These are phyloP conservation scores for Didymella exigua DNA, from an alignment of 2,329 filamentous ascomycete genomes.

Conservation along the genomic window DNA sequence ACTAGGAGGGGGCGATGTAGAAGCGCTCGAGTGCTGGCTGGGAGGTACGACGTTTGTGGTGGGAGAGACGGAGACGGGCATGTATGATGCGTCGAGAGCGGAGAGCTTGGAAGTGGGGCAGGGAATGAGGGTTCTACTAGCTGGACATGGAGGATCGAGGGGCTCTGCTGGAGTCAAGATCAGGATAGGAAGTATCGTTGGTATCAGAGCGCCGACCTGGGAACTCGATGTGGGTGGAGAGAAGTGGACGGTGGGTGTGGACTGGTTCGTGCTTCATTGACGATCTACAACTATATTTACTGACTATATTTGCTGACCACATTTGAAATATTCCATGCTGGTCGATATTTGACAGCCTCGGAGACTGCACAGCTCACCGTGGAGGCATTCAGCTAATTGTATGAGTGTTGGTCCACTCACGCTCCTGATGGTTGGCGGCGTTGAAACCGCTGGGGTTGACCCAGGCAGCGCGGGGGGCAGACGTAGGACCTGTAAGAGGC, in stretches of 20 bases:
- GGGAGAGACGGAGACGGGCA: conserved; percentile 21
- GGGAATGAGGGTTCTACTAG: conserved; percentile 31
- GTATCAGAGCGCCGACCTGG: conserved; percentile 51
- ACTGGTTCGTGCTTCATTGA: conserved; percentile 47
- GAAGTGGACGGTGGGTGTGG: conserved; percentile 50
- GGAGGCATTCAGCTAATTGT: neutral
- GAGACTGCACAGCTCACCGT: neutral
- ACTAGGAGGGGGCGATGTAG: conserved; percentile 1
- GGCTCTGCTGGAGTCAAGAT: conserved; percentile 26
- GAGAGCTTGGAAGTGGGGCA: neutral
- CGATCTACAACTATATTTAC: neutral
- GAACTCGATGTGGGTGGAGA: conserved; percentile 44
- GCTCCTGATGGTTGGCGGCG: neutral
- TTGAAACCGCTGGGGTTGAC: neutral
- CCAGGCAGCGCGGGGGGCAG: neutral
- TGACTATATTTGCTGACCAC: neutral
- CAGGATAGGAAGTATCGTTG: conserved; percentile 38
- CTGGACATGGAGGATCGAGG: conserved; percentile 34
- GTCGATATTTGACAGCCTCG: too few species aligned
- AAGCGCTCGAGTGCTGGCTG: conserved; percentile 29
- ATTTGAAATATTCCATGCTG: too few species aligned
- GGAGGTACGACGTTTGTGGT: conserved; percentile 32
- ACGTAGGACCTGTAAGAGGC: neutral
- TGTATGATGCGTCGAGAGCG: conserved; percentile 23
- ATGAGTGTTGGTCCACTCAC: neutral